Evolutionary conservation across 768 basidiomycete species (phyloP).

Genomic region (Gelatoporia subvermispora): DNA sequence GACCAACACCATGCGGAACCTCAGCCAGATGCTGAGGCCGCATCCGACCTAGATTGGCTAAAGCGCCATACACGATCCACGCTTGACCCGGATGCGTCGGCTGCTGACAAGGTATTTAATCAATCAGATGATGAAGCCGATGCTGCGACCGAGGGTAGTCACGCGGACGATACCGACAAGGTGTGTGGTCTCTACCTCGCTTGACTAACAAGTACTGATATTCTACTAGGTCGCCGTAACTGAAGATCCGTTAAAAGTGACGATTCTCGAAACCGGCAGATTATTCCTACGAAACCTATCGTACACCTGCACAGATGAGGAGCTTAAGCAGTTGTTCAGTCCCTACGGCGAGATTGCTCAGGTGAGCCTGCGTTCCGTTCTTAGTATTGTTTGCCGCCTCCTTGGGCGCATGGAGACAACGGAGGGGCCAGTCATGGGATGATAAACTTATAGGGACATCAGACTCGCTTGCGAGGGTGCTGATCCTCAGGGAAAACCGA

Average conservation of each 20-base stretch:
- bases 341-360: constrained; percentile 71
- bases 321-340: constrained; percentile 60
- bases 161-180: constrained; percentile 2
- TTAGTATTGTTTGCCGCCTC: neutral
- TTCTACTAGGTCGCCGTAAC: neutral
- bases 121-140: constrained; percentile 53
- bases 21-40: constrained; percentile 3
- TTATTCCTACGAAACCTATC: constrained; percentile 95
- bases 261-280: constrained; percentile 70
- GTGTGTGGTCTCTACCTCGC: neutral
- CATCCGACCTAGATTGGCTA: constrained; percentile 79
- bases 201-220: no score
- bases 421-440: constrained; percentile 25
- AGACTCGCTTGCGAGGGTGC: constrained; percentile 40
- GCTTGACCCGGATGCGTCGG: constrained; percentile 29
- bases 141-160: constrained; percentile 5
- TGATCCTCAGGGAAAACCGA: constrained; percentile 48
- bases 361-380: constrained; percentile 41
- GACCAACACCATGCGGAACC: constrained; percentile 20
- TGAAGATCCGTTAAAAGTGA: constrained; percentile 32
- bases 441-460: constrained; percentile 55
- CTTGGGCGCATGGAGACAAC: neutral
- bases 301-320: constrained; percentile 73
- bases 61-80: constrained; percentile 52
- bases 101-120: constrained; percentile 45